Evolutionary conservation across 1,284 basidiomycete genomes (phyloP), one percentile per base, ranked within the genome.

Genomic region (Somion occarium): DNA sequence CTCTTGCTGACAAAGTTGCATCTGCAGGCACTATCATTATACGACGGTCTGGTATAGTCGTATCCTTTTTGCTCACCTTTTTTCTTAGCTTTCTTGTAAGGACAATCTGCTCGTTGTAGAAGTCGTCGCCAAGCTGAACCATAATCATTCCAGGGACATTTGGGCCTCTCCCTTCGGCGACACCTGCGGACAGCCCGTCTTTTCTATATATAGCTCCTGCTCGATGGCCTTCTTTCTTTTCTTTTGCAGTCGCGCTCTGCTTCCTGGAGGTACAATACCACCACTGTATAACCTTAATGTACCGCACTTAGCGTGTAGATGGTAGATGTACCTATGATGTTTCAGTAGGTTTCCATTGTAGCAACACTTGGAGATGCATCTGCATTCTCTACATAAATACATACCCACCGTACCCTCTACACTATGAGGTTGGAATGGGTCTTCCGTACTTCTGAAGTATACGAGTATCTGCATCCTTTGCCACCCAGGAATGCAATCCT

Each of bases 401-500:
- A 34, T 34, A 34, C 15, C 30, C 30, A 15, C 15, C 7, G 30
- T 34, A 7, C 7, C 7, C 15, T 34, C 7, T 34, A 34, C 30
- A 15, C 15, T 43, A 43, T 23, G 42, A 43, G 13, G 42, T 22
- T 5, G 42, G 42, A 22, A 43, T 43, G 5, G 42, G 37, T 22
- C 46, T 86, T 47, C 85, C 85, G 66, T 91, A 94, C 67, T 83
- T 85, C 58, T 74, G 73, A 43, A 95, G 75, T 41, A 96, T 79
- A 57, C 88, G 76, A 51, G 78, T 76, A 66, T 96, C 93, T 37
- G 95, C 76, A 49, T 87, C 89, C 37, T 85, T 77, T 9, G 87
- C 90, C 19, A 82, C 78, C 91, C 91, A 96, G 30, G 72, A 71
- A 66, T 95, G 93, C 58, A 89, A 67, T 24, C 91, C 90, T 61